Conservation (phyloP, 2,329 filamentous ascomycete genomes). For the Hawksworthiomyces lignivorus region DNA sequence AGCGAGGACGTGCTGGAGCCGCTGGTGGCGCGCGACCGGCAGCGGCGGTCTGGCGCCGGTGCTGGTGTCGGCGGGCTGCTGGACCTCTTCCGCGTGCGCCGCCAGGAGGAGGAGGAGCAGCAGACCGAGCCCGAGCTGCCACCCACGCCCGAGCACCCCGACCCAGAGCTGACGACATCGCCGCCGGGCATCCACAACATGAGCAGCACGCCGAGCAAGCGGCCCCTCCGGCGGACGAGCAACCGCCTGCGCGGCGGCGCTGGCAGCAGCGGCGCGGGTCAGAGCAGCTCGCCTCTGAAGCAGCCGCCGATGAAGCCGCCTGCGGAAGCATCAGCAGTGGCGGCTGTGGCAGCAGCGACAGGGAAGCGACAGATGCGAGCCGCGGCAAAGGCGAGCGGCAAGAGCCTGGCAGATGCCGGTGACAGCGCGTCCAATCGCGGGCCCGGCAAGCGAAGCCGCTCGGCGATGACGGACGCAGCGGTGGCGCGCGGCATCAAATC, state of each 20-base stretch:
- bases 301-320: slow-evolving; percentile 23
- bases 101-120: no score
- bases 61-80: no score
- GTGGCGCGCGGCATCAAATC: slow-evolving; percentile 34
- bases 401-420: background rate
- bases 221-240: slow-evolving; percentile 34
- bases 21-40: slow-evolving; percentile 29
- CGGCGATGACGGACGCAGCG: background rate
- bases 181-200: slow-evolving; percentile 50
- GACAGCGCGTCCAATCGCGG: background rate
- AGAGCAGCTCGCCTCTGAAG: slow-evolving; percentile 43
- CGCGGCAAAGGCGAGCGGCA: background rate
- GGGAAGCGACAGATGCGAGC: slow-evolving; percentile 1
- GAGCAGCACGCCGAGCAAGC: slow-evolving; percentile 42
- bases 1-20: slow-evolving; percentile 36
- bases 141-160: slow-evolving; percentile 44
- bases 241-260: no score
- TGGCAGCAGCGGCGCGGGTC: slow-evolving; percentile 16
- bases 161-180: slow-evolving; percentile 47
- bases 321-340: background rate
- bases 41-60: slow-evolving; percentile 30
- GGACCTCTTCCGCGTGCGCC: slow-evolving; percentile 23
- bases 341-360: background rate
- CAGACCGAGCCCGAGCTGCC: slow-evolving; percentile 57
- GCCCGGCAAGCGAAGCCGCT: no score